phyloP scores from a whole-genome alignment of 2,329 filamentous ascomycete species.

The Penicillium oxalicum region DNA sequence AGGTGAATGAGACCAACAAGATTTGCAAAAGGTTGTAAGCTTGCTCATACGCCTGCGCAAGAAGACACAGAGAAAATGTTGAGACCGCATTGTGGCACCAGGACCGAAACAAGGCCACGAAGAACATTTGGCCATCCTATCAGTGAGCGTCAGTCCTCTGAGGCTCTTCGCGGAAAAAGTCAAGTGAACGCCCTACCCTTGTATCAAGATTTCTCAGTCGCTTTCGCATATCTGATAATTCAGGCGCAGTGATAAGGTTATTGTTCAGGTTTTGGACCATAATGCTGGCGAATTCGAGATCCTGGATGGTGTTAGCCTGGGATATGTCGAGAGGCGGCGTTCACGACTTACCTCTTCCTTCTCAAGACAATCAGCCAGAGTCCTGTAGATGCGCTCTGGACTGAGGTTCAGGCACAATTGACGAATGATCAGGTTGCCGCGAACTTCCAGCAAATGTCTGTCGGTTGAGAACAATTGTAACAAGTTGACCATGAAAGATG shows the following conservation, averaged over 20 bases:
- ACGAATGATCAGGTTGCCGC: conserved; percentile 92
- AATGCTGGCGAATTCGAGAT: conserved; percentile 96
- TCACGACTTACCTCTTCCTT: conserved; percentile 65
- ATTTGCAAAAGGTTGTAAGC: conserved; percentile 94
- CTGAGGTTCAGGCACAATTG: conserved; percentile 90
- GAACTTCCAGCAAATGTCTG: conserved; percentile 78
- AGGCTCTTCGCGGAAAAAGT: background rate
- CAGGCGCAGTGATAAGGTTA: conserved; percentile 94
- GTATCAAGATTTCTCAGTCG: conserved; percentile 84
- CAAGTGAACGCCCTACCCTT: conserved; percentile 48
- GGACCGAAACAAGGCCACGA: conserved; percentile 86
- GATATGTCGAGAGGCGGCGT: no score
- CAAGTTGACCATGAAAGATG: conserved; percentile 95
- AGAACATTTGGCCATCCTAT: conserved; percentile 89
- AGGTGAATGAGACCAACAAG: conserved; percentile 56
- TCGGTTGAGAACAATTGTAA: conserved; percentile 94
- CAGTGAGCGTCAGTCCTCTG: conserved; percentile 14
- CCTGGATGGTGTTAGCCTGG: conserved; percentile 35
- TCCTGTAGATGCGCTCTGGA: conserved; percentile 91
- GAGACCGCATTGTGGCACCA: conserved; percentile 99
- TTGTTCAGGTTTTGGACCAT: conserved; percentile 99
- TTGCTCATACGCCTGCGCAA: conserved; percentile 96
- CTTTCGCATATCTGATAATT: conserved; percentile 85
- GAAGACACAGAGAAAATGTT: conserved; percentile 89
- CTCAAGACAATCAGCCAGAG: conserved; percentile 90